A percentile compares a stretch with the other conserved stretches of the same genome.
phyloP scores from a whole-genome alignment of 768 basidiomycete species.

The Mycena sanguinolenta region DNA sequence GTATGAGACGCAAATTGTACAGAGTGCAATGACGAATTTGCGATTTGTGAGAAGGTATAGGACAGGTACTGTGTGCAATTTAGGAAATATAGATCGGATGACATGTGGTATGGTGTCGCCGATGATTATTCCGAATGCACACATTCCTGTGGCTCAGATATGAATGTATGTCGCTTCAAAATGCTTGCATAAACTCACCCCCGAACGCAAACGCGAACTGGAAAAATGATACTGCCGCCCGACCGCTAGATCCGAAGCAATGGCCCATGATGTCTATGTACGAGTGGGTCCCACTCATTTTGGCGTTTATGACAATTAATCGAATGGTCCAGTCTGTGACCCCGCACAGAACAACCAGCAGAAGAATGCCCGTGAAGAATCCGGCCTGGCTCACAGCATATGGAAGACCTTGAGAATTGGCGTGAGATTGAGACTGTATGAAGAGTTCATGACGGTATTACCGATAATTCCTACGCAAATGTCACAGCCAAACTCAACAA shows the following conservation, averaged over 20 bases:
- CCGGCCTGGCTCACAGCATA: slow-evolving; percentile 97
- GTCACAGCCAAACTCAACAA: background rate
- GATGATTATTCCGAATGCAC: slow-evolving; percentile 97
- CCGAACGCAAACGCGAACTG: slow-evolving; percentile 99
- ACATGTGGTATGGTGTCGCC: slow-evolving; percentile 98
- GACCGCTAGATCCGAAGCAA: slow-evolving; percentile 92
- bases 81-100: slow-evolving; percentile 88
- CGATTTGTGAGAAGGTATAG: slow-evolving; percentile 86
- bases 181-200: slow-evolving; percentile 60
- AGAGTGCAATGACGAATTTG: slow-evolving; percentile 89
- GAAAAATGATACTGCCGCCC: slow-evolving; percentile 95
- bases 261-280: slow-evolving; percentile 96
- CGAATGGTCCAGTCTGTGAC: slow-evolving; percentile 99
- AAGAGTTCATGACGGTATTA: slow-evolving; percentile 13
- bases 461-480: slow-evolving; percentile 9
- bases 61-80: slow-evolving; percentile 73
- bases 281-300: slow-evolving; percentile 91
- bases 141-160: slow-evolving; percentile 80
- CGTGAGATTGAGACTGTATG: background rate
- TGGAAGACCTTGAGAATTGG: slow-evolving; percentile 78
- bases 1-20: slow-evolving; percentile 91
- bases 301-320: slow-evolving; percentile 95
- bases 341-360: slow-evolving; percentile 82
- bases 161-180: slow-evolving; percentile 27
- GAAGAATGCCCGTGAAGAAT: slow-evolving; percentile 87